Percentiles rank a stretch among this genome's conserved stretches.
These are phyloP conservation scores for Neurospora pannonica DNA, from an alignment of 495 filamentous ascomycete genomes.

Conservation along the genomic window DNA sequence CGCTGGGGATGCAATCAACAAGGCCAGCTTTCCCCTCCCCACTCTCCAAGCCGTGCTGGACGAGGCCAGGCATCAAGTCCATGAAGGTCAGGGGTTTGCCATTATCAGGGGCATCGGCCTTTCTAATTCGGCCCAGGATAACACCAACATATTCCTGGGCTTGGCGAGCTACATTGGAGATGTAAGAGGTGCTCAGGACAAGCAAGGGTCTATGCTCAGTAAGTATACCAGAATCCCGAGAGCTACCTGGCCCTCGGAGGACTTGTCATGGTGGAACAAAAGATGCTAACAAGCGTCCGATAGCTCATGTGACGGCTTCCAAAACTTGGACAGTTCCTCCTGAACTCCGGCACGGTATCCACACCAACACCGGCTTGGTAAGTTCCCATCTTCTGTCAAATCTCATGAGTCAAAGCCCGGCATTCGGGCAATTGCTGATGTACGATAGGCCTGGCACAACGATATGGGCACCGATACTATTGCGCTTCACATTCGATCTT, in stretches of 20 bases:
- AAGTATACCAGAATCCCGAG: conserved; percentile 6
- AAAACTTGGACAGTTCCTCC: conserved; percentile 29
- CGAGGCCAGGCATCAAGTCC: conserved; percentile 21
- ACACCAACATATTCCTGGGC: conserved; percentile 39
- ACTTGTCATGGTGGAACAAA: background rate
- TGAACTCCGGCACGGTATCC: conserved; percentile 37
- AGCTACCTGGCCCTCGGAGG: background rate
- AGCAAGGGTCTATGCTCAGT: conserved; percentile 39
- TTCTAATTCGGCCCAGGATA: conserved; percentile 31
- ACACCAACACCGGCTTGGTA: conserved; percentile 31
- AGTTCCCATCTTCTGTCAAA: background rate
- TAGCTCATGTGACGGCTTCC: conserved; percentile 39
- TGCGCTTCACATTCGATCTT: conserved; percentile 32
- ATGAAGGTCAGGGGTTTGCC: conserved; percentile 37
- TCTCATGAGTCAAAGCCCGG: background rate
- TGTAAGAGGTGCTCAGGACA: conserved; percentile 39
- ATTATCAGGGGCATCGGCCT: conserved; percentile 37
- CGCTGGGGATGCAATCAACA: conserved; percentile 25
- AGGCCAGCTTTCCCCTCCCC: conserved; percentile 31
- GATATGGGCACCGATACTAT: conserved; percentile 37
- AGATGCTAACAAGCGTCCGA: background rate
- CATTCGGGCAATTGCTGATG: background rate
- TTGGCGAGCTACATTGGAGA: conserved; percentile 42
- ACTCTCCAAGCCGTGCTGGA: conserved; percentile 21
- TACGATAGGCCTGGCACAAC: conserved; percentile 30